Evolutionary conservation across 164 flowering plant species (phyloP).

Genomic region (Tetrastigma voinierianum): DNA sequence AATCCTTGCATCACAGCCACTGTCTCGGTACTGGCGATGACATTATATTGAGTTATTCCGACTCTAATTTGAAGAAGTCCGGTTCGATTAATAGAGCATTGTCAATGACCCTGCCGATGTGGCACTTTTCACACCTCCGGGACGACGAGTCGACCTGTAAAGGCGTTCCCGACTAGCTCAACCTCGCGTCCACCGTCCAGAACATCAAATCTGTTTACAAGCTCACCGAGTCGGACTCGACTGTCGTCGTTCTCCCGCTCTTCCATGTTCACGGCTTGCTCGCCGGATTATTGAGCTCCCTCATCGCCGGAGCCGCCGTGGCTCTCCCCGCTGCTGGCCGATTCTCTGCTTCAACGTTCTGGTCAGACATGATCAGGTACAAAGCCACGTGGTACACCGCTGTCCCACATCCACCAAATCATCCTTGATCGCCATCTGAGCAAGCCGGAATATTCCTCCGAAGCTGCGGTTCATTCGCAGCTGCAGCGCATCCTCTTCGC

Average conservation of each 20-base stretch:
- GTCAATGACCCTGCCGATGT: constrained; percentile 70
- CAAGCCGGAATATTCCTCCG: constrained; percentile 57
- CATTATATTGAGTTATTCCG: constrained; percentile 25
- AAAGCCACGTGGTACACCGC: constrained; percentile 97
- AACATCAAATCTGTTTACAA: constrained; percentile 75
- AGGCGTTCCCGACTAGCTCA: constrained; percentile 82
- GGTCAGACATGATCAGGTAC: constrained; percentile 70
- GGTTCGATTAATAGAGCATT: constrained; percentile 19
- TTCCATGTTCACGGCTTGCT: constrained; percentile 92
- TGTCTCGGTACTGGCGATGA: constrained; percentile 22
- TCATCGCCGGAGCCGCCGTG: constrained; percentile 74
- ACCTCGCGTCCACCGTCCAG: constrained; percentile 62
- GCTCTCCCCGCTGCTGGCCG: constrained; percentile 84
- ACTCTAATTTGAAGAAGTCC: constrained; percentile 16
- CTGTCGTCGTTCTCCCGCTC: constrained; percentile 84
- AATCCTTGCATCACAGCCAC: constrained; percentile 55
- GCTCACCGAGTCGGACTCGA: constrained; percentile 73
- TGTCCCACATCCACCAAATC: constrained; percentile 91
- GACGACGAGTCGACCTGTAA: constrained; percentile 94
- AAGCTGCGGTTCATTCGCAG: constrained; percentile 87
- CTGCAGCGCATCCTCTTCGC: constrained; percentile 88
- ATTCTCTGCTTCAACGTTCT: constrained; percentile 89
- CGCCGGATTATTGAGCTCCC: constrained; percentile 69
- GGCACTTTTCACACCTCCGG: constrained; percentile 94
- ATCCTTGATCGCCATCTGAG: constrained; percentile 71